A percentile compares a stretch with the other conserved stretches of the same genome.
phyloP scores from a whole-genome alignment of 2,329 filamentous ascomycete species.

The Coleophoma crateriformis region DNA sequence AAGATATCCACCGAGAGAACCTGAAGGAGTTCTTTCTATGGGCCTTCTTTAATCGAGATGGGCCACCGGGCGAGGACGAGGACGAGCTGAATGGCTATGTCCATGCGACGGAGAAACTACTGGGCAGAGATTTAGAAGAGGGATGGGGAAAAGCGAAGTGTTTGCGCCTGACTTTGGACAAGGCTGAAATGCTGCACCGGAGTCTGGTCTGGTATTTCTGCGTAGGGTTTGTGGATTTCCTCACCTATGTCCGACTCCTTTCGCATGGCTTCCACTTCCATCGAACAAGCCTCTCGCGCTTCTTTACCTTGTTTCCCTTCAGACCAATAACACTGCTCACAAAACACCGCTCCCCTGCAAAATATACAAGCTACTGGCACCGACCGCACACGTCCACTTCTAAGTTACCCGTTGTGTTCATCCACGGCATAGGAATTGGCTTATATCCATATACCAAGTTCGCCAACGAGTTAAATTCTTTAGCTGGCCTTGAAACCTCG shows the following conservation, averaged over 20 bases:
- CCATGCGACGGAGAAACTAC: constrained; percentile 41
- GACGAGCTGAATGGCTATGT: constrained; percentile 52
- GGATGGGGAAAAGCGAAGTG: constrained; percentile 47
- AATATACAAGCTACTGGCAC: constrained; percentile 52
- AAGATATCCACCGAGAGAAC: constrained; percentile 52
- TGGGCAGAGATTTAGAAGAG: constrained; percentile 41
- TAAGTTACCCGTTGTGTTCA: constrained; percentile 51
- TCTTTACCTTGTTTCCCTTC: constrained; percentile 46
- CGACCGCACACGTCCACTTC: constrained; percentile 53
- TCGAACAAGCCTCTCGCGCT: constrained; percentile 34
- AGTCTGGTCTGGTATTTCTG: constrained; percentile 50
- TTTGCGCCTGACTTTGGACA: constrained; percentile 51
- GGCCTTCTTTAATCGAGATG: constrained; percentile 48
- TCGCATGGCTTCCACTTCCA: constrained; percentile 42
- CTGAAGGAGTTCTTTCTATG: constrained; percentile 56
- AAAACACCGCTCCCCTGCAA: constrained; percentile 37
- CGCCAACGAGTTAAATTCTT: constrained; percentile 42
- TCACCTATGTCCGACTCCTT: constrained; percentile 29
- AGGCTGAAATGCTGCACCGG: constrained; percentile 49
- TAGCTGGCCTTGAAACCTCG: constrained; percentile 19
- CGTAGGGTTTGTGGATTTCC: constrained; percentile 27
- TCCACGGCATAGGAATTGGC: constrained; percentile 59
- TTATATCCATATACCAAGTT: constrained; percentile 52
- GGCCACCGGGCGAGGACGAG: constrained; percentile 36
- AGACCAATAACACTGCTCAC: constrained; percentile 43